Percentiles rank a stretch among this genome's conserved stretches.
phyloP scores from a whole-genome alignment of 345 rosid species.

The Brassica rapa region DNA sequence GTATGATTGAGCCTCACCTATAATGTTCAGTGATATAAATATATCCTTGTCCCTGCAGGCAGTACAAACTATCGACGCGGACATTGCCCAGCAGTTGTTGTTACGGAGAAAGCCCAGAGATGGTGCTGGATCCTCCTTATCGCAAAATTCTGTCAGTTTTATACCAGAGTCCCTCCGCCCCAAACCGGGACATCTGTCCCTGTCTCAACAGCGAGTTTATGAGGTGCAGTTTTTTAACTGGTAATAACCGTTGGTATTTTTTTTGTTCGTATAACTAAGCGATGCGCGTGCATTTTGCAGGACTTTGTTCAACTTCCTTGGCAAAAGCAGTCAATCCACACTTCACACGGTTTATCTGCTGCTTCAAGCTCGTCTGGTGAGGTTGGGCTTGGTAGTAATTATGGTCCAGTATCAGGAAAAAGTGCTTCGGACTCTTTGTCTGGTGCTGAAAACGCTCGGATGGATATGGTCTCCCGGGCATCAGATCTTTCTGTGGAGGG shows the following conservation, averaged over 20 bases:
- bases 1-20: not conserved
- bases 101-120: slow-evolving; percentile 92
- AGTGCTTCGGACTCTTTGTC: slow-evolving; percentile 53
- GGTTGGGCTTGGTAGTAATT: slow-evolving; percentile 36
- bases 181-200: slow-evolving; percentile 85
- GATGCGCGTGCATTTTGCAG: slow-evolving; percentile 42
- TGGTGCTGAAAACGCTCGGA: slow-evolving; percentile 49
- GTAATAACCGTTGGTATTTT: slow-evolving; percentile 6
- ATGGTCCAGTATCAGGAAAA: slow-evolving; percentile 53
- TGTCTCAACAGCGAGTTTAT: slow-evolving; percentile 92
- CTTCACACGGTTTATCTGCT: slow-evolving; percentile 56
- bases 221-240: slow-evolving; percentile 54
- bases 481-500: slow-evolving; percentile 65
- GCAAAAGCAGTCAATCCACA: slow-evolving; percentile 86
- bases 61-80: slow-evolving; percentile 84
- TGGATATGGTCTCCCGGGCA: slow-evolving; percentile 58
- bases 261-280: slow-evolving; percentile 19
- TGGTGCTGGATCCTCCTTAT: slow-evolving; percentile 58
- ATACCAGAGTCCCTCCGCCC: slow-evolving; percentile 94
- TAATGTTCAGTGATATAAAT: slow-evolving; percentile 2
- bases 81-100: slow-evolving; percentile 82
- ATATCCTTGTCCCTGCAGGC: slow-evolving; percentile 52
- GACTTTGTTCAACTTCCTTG: slow-evolving; percentile 96
- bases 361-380: slow-evolving; percentile 60
- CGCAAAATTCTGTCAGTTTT: slow-evolving; percentile 71